Conservation (phyloP, 139 green algal genomes). For the Chlorokybus atmophyticus region DNA sequence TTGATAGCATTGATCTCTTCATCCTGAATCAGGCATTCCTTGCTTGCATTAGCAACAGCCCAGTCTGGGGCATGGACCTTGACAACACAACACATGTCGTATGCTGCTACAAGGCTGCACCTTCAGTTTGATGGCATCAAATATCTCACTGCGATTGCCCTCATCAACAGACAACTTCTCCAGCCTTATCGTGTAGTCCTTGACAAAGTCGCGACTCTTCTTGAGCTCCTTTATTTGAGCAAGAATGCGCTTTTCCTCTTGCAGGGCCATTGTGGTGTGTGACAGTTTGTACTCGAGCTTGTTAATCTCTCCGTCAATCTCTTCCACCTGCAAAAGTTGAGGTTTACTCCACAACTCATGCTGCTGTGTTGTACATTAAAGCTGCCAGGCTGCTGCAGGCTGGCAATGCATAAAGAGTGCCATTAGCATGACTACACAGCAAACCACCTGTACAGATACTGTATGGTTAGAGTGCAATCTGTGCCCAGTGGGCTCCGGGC, state of each 20-base stretch:
- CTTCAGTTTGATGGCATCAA: conserved; percentile 32
- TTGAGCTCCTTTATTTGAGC: conserved; percentile 39
- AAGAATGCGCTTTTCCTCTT: conserved; percentile 46
- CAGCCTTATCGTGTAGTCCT: conserved; percentile 35
- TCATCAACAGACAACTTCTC: conserved; percentile 34
- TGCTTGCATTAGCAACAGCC: too few species aligned
- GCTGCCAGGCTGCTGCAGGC: background rate
- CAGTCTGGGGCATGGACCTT: too few species aligned
- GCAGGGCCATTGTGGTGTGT: conserved; percentile 38
- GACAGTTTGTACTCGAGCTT: conserved; percentile 35
- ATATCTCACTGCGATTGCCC: conserved; percentile 10
- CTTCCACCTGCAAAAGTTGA: conserved; percentile 25
- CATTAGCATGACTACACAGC: background rate
- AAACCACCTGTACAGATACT: background rate
- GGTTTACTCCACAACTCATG: conserved; percentile 1
- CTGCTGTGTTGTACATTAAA: background rate
- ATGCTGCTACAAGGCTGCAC: too few species aligned
- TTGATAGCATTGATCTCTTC: conserved; percentile 39
- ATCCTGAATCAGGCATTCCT: too few species aligned
- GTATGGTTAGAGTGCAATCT: background rate
- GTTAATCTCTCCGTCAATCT: conserved; percentile 43
- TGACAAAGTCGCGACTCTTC: conserved; percentile 34
- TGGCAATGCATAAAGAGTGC: background rate
- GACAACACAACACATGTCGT: too few species aligned
- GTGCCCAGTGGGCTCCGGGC: background rate